These are phyloP conservation scores for Nyssa sinensis DNA, from an alignment of 148 eudicot genomes.

Conservation along the genomic window DNA sequence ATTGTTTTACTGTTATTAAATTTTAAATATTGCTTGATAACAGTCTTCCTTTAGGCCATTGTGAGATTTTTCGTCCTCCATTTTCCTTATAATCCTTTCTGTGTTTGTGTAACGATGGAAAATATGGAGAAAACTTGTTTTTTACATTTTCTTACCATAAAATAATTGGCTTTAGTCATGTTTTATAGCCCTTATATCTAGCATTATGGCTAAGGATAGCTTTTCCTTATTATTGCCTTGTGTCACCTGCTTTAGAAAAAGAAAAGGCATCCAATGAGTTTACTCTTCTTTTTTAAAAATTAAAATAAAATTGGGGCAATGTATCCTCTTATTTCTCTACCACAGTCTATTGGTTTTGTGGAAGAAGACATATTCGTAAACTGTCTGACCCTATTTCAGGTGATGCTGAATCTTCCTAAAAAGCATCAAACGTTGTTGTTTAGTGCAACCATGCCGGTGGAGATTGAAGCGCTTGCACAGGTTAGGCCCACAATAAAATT, in stretches of 20 bases:
- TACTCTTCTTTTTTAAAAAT: neutral
- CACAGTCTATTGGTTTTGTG: neutral
- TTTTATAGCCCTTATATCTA: neutral
- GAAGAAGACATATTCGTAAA: neutral
- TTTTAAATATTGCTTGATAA: neutral
- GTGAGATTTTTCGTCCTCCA: too few relatives aligned
- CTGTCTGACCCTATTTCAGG: constrained; percentile 26
- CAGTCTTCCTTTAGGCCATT: neutral
- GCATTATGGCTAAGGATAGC: neutral
- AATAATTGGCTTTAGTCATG: neutral
- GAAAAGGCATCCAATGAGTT: neutral
- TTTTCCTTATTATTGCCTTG: neutral
- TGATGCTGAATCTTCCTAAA: constrained; percentile 48
- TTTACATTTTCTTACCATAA: neutral
- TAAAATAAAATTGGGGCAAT: neutral
- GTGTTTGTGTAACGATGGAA: too few relatives aligned
- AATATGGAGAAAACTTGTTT: neutral
- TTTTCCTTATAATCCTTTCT: neutral
- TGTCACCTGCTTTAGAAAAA: neutral
- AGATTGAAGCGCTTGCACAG: constrained; percentile 59
- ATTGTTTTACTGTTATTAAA: neutral
- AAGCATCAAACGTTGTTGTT: constrained; percentile 55
- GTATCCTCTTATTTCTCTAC: neutral
- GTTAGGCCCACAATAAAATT: constrained; percentile 10
- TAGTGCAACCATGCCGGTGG: constrained; percentile 61